Evolutionary conservation across 257 asterid genomes (phyloP).

Genomic region (Salvia miltiorrhiza): DNA sequence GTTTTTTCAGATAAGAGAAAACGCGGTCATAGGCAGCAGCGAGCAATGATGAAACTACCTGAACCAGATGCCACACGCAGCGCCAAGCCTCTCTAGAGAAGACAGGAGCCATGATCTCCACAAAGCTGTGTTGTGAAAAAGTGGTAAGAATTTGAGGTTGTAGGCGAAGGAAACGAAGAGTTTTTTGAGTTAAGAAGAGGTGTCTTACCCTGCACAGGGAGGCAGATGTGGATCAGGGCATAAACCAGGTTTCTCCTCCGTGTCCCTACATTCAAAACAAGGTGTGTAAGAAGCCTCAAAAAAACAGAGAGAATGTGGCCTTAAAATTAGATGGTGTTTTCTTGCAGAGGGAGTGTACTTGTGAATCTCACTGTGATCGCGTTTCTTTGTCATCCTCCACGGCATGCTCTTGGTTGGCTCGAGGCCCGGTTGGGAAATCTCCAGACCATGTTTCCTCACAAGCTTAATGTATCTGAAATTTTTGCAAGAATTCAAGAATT

Average conservation of each 20-base stretch:
- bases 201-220: constrained; percentile 76
- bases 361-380: constrained; percentile 54
- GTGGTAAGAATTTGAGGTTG: not conserved
- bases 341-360: constrained; percentile 35
- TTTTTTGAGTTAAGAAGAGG: not conserved
- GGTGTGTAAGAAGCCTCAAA: not conserved
- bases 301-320: not conserved
- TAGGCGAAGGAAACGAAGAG: not conserved
- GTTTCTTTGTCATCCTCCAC: constrained; percentile 74
- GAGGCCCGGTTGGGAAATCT: constrained; percentile 83
- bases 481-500: constrained; percentile 10
- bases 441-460: constrained; percentile 69
- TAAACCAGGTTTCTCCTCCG: constrained; percentile 57
- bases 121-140: constrained; percentile 43
- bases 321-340: not conserved
- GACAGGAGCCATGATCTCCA: constrained; percentile 95
- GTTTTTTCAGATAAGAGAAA: constrained; percentile 6
- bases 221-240: constrained; percentile 72
- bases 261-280: constrained; percentile 38
- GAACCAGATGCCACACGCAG: constrained; percentile 89
- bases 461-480: constrained; percentile 63
- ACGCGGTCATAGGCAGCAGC: not conserved
- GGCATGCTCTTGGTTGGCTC: constrained; percentile 38
- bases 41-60: constrained; percentile 41
- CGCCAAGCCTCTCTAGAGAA: constrained; percentile 93